Base-by-base conservation (phyloP, 108 stramenopile species). In the Schizochytrium sp. region DNA sequence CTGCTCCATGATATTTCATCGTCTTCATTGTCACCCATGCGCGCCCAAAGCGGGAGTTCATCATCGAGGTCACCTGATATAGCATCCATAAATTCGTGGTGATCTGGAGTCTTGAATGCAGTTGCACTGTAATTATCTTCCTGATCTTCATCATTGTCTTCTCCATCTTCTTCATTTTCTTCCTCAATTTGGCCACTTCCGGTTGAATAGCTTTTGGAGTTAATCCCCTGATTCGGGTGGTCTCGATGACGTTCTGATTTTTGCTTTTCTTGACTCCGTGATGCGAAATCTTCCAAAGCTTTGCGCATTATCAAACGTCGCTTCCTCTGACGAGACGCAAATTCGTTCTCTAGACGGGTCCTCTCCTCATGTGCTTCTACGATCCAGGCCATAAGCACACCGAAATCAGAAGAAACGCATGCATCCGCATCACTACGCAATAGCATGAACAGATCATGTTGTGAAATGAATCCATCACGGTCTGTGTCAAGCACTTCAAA, bases 381-480 rank as follows among this genome's bases (percentile, higher is more conserved):
- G 28, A 83, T 55, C 76, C 76, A 83, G 10, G 5, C 10, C 50
- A 83, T 49, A n/a, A 83, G 76, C 8, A 83, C 76, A 40, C 50
- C 47, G 28, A 83, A 83, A 3, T 83, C 76, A 10, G 1, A n/a
- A 38, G 76, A 38, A 38, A 83, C 28, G 1, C 50, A 47, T 1
- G 50, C 12, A 53, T 83, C 76, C 28, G 76, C 76, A 40, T 83
- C 40, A 38, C 50, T 38, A 53, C 76, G 76, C 47, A 83, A 55
- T 10, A 83, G 76, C 47, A 28, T 83, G 76, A 83, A 83, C 15
- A 83, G 49, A 28, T 83, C 76, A 40, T 83, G 76, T 10, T 49
- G 47, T 38, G 50, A 55, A 28, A 83, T 83, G 53, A 83, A 83
- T n/a, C 76, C 76, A 53, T 83, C 76, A 0, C 53, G 47, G 53